These are phyloP conservation scores for Alternaria brassicae DNA, from an alignment of 2,329 filamentous ascomycete genomes.

Conservation along the genomic window DNA sequence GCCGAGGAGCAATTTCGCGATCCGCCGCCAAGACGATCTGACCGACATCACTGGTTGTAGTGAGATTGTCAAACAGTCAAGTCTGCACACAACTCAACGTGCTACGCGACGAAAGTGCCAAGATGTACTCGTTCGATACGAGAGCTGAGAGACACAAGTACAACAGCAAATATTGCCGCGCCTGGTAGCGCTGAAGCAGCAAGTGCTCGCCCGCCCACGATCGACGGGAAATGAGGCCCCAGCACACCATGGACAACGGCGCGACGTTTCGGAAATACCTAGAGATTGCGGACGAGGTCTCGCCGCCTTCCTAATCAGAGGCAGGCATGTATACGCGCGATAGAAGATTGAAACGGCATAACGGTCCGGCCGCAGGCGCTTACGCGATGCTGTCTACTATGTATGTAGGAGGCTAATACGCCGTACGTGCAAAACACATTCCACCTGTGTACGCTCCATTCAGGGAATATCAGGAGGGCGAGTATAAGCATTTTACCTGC, in stretches of 20 bases:
- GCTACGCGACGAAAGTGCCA: conserved; percentile 7
- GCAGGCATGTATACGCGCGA: background rate
- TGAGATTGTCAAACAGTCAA: conserved; percentile 27
- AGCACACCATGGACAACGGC: conserved; percentile 19
- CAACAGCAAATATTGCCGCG: background rate
- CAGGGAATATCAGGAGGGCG: background rate
- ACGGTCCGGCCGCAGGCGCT: background rate
- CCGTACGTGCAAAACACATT: conserved; percentile 2
- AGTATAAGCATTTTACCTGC: conserved; percentile 6
- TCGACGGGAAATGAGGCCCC: conserved; percentile 33
- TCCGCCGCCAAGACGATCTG: conserved; percentile 31
- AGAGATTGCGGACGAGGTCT: conserved; percentile 32
- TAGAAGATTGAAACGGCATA: conserved; percentile 7
- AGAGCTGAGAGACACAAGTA: background rate
- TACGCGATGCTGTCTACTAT: background rate
- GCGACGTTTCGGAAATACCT: conserved; percentile 30
- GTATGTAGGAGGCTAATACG: background rate
- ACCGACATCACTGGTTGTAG: conserved; percentile 31
- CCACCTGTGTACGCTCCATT: background rate
- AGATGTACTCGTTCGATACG: background rate
- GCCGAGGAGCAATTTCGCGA: conserved; percentile 44
- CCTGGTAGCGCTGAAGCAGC: conserved; percentile 5
- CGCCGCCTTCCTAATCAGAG: conserved; percentile 11
- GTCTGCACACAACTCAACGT: conserved; percentile 2
- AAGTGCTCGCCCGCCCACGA: conserved; percentile 17